A percentile compares a stretch with the other conserved stretches of the same genome.
These are phyloP conservation scores for Karstenula rhodostoma DNA, from an alignment of 2,329 filamentous ascomycete genomes.

Conservation along the genomic window DNA sequence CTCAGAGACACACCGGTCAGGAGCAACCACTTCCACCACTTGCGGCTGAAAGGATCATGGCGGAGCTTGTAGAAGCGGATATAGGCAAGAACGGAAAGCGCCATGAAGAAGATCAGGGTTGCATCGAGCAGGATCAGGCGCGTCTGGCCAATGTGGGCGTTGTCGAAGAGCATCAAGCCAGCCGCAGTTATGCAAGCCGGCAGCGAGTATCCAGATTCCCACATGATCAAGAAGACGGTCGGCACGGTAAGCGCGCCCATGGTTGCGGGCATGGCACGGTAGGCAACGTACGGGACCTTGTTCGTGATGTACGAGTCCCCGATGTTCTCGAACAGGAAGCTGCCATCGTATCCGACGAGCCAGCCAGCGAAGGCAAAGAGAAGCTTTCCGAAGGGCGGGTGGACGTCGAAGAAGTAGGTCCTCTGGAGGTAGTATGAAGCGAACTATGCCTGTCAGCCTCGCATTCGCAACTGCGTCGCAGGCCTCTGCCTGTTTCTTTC, in stretches of 20 bases:
- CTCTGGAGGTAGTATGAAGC: slow-evolving; percentile 85
- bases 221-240: slow-evolving; percentile 98
- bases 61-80: slow-evolving; percentile 97
- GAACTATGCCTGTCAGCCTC: slow-evolving; percentile 50
- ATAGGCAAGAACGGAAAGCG: slow-evolving; percentile 90
- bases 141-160: slow-evolving; percentile 96
- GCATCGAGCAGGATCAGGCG: slow-evolving; percentile 94
- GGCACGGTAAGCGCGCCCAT: slow-evolving; percentile 92
- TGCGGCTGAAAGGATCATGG: slow-evolving; percentile 86
- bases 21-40: slow-evolving; percentile 99
- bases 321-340: slow-evolving; percentile 99
- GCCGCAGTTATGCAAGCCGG: slow-evolving; percentile 90
- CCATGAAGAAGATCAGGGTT: slow-evolving; percentile 94
- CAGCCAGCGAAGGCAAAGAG: slow-evolving; percentile 97
- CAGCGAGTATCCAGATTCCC: slow-evolving; percentile 97
- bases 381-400: slow-evolving; percentile 97
- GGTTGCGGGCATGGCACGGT: slow-evolving; percentile 89
- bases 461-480: slow-evolving; percentile 9
- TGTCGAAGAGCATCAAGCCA: slow-evolving; percentile 90
- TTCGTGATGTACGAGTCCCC: slow-evolving; percentile 97
- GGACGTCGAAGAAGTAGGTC: slow-evolving; percentile 99
- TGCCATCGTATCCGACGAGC: slow-evolving; percentile 95
- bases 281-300: slow-evolving; percentile 96
- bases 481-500: neutral
- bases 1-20: slow-evolving; percentile 93